A percentile compares a stretch with the other conserved stretches of the same genome.
These are phyloP conservation scores for Bretziella fagacearum DNA, from an alignment of 2,329 filamentous ascomycete species.

Conservation along the genomic window DNA sequence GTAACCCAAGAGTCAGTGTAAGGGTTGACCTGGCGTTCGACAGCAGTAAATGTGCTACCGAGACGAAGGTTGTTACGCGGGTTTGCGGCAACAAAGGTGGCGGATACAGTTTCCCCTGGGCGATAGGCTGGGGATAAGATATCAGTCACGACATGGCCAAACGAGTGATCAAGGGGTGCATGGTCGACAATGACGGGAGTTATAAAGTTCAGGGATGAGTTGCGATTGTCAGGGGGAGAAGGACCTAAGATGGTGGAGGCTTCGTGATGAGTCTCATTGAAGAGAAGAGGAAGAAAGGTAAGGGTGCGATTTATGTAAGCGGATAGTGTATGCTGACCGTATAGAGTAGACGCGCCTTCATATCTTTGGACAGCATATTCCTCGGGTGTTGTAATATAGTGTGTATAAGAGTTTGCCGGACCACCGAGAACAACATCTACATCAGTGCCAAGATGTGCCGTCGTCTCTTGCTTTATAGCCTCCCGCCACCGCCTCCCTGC, in stretches of 20 bases:
- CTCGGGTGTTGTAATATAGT: constrained; percentile 58
- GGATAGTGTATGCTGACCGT: constrained; percentile 63
- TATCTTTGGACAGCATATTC: constrained; percentile 63
- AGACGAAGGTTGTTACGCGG: constrained; percentile 74
- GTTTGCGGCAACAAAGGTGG: constrained; percentile 69
- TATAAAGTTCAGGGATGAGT: constrained; percentile 64
- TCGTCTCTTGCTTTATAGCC: constrained; percentile 34
- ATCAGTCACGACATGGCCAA: constrained; percentile 48
- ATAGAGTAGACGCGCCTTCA: constrained; percentile 86
- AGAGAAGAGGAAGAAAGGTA: constrained; percentile 32
- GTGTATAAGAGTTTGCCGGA: constrained; percentile 55
- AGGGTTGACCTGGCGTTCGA: constrained; percentile 46
- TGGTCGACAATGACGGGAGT: constrained; percentile 60
- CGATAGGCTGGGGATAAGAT: constrained; percentile 33
- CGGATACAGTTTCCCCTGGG: constrained; percentile 42
- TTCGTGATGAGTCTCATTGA: constrained; percentile 22
- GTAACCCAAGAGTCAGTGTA: constrained; percentile 39
- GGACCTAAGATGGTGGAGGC: constrained; percentile 29
- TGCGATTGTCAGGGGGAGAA: constrained; percentile 60
- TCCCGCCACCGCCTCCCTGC: constrained; percentile 71
- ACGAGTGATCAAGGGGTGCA: constrained; percentile 50
- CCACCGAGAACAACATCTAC: constrained; percentile 14
- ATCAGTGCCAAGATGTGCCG: constrained; percentile 35
- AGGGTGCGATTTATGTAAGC: constrained; percentile 79
- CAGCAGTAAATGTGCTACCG: constrained; percentile 58